Conservation (phyloP, 306 rosid species). For the Datisca glomerata region DNA sequence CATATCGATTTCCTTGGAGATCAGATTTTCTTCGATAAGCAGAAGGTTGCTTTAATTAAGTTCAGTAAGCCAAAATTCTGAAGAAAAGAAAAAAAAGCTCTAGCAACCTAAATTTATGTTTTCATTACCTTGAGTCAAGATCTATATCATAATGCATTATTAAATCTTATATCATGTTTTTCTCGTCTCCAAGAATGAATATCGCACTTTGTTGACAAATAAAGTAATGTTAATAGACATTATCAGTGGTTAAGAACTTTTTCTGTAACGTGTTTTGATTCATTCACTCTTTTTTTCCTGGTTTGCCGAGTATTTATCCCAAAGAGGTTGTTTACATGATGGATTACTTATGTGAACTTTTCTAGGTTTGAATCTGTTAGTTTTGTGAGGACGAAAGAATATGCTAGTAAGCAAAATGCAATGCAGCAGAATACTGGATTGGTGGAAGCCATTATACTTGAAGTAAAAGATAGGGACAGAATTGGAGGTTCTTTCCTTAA, state of each 20-base stretch:
- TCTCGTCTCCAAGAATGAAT: not conserved
- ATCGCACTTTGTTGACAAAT: not conserved
- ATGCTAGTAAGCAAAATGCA: slow-evolving; percentile 23
- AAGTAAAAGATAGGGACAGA: slow-evolving; percentile 58
- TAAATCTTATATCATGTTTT: no score
- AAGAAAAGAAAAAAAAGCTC: not conserved
- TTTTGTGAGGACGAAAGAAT: slow-evolving; percentile 54
- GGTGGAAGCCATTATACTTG: slow-evolving; percentile 71
- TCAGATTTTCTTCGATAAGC: not conserved
- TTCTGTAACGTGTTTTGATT: not conserved
- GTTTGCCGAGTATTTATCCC: no score
- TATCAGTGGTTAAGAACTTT: not conserved
- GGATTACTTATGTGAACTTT: slow-evolving; percentile 23
- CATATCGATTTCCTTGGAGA: no score
- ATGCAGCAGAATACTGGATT: slow-evolving; percentile 78
- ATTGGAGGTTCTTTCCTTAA: slow-evolving; percentile 61
- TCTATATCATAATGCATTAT: no score
- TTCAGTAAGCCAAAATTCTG: not conserved
- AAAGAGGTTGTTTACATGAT: no score
- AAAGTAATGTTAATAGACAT: not conserved
- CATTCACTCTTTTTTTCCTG: not conserved
- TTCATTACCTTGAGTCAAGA: no score
- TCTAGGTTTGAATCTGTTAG: slow-evolving; percentile 60
- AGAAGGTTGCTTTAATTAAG: not conserved
- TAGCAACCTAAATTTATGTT: not conserved